A percentile compares a stretch with the other conserved stretches of the same genome.
phyloP scores from a whole-genome alignment of 139 green algal species.

The Chlorella sp. region DNA sequence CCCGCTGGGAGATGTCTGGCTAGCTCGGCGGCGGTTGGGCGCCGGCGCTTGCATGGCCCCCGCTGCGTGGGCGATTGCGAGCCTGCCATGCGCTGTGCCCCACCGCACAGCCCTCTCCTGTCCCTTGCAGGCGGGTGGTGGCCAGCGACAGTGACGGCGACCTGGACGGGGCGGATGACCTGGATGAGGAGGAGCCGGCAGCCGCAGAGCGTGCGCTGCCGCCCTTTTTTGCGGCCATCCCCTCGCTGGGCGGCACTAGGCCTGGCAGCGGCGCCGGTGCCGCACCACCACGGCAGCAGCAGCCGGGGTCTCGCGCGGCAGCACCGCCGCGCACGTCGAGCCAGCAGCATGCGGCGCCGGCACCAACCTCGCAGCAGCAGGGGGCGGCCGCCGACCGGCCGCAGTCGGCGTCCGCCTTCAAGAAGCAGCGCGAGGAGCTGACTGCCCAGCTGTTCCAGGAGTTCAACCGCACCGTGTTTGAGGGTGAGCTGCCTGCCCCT shows the following conservation, averaged over 20 bases:
- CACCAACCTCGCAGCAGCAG: neutral
- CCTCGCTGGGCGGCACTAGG: neutral
- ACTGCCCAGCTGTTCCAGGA: constrained; percentile 41
- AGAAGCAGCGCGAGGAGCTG: constrained; percentile 38
- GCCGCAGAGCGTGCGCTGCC: neutral
- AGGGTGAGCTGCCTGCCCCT: neutral
- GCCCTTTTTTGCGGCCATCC: constrained; percentile 27
- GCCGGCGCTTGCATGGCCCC: too few relatives aligned
- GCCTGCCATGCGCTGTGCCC: too few relatives aligned
- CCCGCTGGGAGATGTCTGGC: neutral
- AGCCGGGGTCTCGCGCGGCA: neutral
- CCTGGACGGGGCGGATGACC: neutral
- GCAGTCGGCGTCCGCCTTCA: constrained; percentile 43
- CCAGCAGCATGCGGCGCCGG: neutral
- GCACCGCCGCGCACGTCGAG: neutral
- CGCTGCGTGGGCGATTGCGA: too few relatives aligned
- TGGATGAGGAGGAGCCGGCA: neutral
- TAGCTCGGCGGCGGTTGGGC: neutral
- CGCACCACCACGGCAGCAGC: neutral
- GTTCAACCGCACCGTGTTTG: constrained; percentile 65
- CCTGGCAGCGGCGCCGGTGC: neutral
- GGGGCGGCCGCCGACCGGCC: neutral
- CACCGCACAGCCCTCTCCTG: too few relatives aligned
- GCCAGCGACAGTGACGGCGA: constrained; percentile 7
- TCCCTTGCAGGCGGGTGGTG: constrained; percentile 11